Evolutionary conservation across 495 filamentous ascomycete genomes (phyloP).

Genomic region (Talaromyces thailandensis): DNA sequence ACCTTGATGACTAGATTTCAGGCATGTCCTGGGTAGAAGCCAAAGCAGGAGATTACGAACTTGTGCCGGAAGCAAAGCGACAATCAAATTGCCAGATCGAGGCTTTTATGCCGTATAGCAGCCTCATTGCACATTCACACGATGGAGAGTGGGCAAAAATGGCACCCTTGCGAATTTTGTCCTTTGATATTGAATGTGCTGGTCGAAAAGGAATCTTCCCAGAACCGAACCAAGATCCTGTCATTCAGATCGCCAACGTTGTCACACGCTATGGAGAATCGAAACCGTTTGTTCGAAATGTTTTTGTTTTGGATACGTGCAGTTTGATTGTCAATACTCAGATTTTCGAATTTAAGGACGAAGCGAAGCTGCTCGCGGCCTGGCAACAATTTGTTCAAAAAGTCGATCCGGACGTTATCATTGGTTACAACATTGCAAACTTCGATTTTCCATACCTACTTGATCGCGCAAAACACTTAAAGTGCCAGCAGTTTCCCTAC

Average conservation of each 20-base stretch:
- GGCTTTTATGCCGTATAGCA: conserved; percentile 67
- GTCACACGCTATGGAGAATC: conserved; percentile 92
- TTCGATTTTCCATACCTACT: conserved; percentile 98
- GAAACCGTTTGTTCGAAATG: conserved; percentile 93
- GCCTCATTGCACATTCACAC: conserved; percentile 81
- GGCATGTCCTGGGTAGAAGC: conserved; percentile 99
- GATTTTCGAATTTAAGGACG: conserved; percentile 69
- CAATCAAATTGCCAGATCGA: conserved; percentile 96
- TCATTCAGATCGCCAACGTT: conserved; percentile 98
- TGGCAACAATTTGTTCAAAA: conserved; percentile 87
- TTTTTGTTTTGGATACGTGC: conserved; percentile 87
- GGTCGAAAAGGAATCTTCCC: conserved; percentile 97
- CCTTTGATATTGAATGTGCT: conserved; percentile 98
- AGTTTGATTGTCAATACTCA: conserved; percentile 92
- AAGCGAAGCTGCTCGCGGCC: conserved; percentile 75
- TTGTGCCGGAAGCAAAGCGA: conserved; percentile 48
- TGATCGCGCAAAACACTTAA: conserved; percentile 78
- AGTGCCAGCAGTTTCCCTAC: conserved; percentile 64
- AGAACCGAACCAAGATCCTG: conserved; percentile 80
- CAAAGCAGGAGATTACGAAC: conserved; percentile 59
- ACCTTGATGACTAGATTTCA: conserved; percentile 40
- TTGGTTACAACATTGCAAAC: conserved; percentile 97
- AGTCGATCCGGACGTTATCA: conserved; percentile 96
- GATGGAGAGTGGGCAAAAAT: conserved; percentile 98
- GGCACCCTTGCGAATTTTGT: conserved; percentile 86